Conservation (phyloP, 331 rosid genomes). For the Malus hybrid region DNA sequence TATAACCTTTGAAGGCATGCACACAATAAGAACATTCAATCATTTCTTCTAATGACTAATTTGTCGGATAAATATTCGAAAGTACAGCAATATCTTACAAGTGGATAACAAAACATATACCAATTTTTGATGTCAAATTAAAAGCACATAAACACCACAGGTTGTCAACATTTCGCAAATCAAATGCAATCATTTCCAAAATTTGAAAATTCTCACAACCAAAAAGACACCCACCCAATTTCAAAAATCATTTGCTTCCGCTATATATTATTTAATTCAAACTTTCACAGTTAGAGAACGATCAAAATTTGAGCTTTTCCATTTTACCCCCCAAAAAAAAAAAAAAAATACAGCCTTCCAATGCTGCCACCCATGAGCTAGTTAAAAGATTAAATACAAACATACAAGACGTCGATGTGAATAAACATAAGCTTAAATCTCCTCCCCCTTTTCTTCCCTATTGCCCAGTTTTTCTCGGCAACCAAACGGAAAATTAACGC, state of each 20-base stretch:
- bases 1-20: not conserved
- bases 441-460: not conserved
- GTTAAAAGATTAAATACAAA: not conserved
- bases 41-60: not conserved
- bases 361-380: not conserved
- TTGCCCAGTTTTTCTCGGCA: not conserved
- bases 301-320: not conserved
- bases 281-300: too few relatives aligned
- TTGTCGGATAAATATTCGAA: not conserved
- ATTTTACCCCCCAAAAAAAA: too few relatives aligned
- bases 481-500: not conserved
- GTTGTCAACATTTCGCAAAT: not conserved
- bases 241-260: too few relatives aligned
- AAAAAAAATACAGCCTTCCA: too few relatives aligned
- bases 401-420: not conserved
- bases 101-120: not conserved
- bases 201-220: not conserved
- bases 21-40: too few relatives aligned
- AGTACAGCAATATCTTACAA: not conserved
- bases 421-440: not conserved
- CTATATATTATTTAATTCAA: too few relatives aligned
- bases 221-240: not conserved
- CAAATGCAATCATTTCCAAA: not conserved
- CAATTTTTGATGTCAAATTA: not conserved
- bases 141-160: not conserved